Percentiles rank a stretch among this genome's conserved stretches.
These are phyloP conservation scores for Cyclanthera cordifolia DNA, from an alignment of 306 rosid genomes.

Conservation along the genomic window DNA sequence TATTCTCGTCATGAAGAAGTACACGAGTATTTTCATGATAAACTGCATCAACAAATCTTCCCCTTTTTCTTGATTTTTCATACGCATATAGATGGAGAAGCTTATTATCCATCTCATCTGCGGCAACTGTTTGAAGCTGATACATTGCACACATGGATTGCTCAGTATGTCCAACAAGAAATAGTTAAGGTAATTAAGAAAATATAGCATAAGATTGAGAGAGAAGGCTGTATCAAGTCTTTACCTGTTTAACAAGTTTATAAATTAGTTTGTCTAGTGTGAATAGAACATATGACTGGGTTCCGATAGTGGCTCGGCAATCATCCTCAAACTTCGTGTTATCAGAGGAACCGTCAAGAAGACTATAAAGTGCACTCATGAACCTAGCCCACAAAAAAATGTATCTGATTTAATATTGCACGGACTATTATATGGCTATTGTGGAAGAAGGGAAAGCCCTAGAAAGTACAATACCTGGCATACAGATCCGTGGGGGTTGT, in stretches of 20 bases:
- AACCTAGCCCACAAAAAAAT: too few relatives aligned
- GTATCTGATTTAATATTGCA: too few relatives aligned
- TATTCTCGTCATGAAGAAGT: slow-evolving; percentile 81
- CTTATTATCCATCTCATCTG: slow-evolving; percentile 69
- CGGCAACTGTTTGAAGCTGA: slow-evolving; percentile 83
- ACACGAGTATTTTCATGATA: slow-evolving; percentile 84
- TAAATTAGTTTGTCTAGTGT: slow-evolving; percentile 88
- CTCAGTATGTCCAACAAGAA: too few relatives aligned
- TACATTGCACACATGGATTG: too few relatives aligned
- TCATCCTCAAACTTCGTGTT: slow-evolving; percentile 95
- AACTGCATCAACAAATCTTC: slow-evolving; percentile 53
- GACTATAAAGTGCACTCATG: slow-evolving; percentile 63
- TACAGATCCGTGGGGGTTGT: slow-evolving; percentile 48
- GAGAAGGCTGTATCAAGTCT: too few relatives aligned
- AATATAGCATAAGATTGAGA: too few relatives aligned
- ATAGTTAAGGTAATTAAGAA: too few relatives aligned
- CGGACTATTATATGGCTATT: too few relatives aligned
- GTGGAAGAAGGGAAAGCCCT: too few relatives aligned
- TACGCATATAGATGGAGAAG: slow-evolving; percentile 82
- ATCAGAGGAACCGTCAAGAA: slow-evolving; percentile 85
- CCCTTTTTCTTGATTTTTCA: slow-evolving; percentile 70
- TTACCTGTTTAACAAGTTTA: slow-evolving; percentile 86
- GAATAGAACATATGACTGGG: slow-evolving; percentile 82
- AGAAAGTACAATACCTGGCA: too few relatives aligned
- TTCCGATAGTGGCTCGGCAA: slow-evolving; percentile 84